Conservation (phyloP, 23 red algal genomes). For the Rhodosorus marinus region DNA sequence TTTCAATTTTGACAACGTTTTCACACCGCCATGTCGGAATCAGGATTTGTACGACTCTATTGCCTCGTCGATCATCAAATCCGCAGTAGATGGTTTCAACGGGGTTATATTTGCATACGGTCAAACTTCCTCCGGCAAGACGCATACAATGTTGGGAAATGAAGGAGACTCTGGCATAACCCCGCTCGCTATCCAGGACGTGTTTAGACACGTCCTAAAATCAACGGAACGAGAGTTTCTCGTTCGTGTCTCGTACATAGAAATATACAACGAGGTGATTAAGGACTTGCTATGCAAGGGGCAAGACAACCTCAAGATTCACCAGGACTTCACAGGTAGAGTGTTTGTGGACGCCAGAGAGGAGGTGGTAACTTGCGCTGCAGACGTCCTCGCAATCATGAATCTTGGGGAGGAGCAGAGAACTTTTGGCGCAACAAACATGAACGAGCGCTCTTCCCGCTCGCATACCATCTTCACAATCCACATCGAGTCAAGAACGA, state of each 20-base stretch:
- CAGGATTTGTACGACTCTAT: constrained; percentile 19
- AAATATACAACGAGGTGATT: constrained; percentile 96
- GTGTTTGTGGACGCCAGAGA: constrained; percentile 80
- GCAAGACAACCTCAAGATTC: constrained; percentile 70
- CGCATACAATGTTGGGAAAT: constrained; percentile 74
- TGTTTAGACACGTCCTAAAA: constrained; percentile 29
- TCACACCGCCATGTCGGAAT: constrained; percentile 28
- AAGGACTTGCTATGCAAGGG: constrained; percentile 51
- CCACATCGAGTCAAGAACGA: constrained; percentile 75
- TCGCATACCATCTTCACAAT: constrained; percentile 95
- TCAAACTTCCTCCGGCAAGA: constrained; percentile 82
- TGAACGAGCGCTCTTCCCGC: constrained; percentile 85
- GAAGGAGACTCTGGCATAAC: constrained; percentile 61
- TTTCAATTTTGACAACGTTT: constrained; percentile 64
- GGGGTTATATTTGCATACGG: constrained; percentile 92
- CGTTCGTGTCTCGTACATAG: constrained; percentile 75
- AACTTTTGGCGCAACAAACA: constrained; percentile 70
- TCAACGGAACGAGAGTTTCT: constrained; percentile 48
- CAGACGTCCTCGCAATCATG: constrained; percentile 49
- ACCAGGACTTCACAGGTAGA: constrained; percentile 66
- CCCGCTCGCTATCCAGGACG: constrained; percentile 36
- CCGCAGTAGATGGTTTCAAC: constrained; percentile 56
- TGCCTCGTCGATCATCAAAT: constrained; percentile 44
- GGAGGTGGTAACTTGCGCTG: constrained; percentile 38
- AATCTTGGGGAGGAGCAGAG: constrained; percentile 30